A percentile compares a stretch with the other conserved stretches of the same genome.
phyloP scores from a whole-genome alignment of 2,329 filamentous ascomycete genomes.

The Curvularia verruculosa region DNA sequence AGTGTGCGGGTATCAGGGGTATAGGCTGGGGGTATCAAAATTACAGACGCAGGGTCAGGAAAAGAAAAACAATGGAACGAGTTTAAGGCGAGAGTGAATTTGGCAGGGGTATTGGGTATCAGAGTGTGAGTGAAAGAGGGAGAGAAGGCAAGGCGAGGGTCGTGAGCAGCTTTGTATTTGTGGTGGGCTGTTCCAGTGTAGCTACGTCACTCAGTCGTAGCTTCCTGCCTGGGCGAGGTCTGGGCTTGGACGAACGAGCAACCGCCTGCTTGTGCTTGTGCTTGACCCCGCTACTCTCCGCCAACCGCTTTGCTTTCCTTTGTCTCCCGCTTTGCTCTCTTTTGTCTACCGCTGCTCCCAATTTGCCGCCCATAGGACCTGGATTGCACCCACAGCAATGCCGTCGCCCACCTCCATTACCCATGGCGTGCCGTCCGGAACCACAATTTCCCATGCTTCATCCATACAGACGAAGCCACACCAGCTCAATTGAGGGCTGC shows the following conservation, averaged over 20 bases:
- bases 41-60: constrained; percentile 30
- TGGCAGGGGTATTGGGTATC: constrained; percentile 13
- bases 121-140: constrained; percentile 9
- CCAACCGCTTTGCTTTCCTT: background rate
- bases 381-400: background rate
- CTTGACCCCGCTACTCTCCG: constrained; percentile 12
- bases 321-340: background rate
- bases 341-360: background rate
- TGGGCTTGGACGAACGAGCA: constrained; percentile 12
- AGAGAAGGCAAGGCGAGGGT: constrained; percentile 11
- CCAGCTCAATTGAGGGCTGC: constrained; percentile 3
- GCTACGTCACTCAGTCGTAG: constrained; percentile 22
- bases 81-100: constrained; percentile 8
- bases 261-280: constrained; percentile 11
- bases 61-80: constrained; percentile 27
- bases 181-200: constrained; percentile 20
- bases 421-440: background rate
- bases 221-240: constrained; percentile 12
- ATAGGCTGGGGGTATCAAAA: constrained; percentile 34
- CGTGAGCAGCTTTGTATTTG: constrained; percentile 30
- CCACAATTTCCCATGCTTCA: constrained; percentile 3
- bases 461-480: constrained; percentile 1
- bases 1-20: constrained; percentile 33
- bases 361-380: background rate
- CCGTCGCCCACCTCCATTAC: constrained; percentile 4